Conservation (phyloP, 129 eudicot genomes). For the Centella asiatica region DNA sequence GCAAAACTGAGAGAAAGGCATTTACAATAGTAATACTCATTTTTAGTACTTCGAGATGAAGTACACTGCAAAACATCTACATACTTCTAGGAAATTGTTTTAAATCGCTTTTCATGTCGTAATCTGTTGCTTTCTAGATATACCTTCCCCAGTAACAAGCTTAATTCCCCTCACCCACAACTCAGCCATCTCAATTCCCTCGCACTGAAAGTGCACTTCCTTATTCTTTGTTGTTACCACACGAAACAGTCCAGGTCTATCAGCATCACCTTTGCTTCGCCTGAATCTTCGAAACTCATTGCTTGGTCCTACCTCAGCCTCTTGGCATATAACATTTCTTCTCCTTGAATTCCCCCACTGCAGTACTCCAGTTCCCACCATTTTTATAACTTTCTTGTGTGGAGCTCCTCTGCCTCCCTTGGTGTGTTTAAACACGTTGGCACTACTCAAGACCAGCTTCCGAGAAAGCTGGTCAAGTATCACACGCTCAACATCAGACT, state of each 20-base stretch:
- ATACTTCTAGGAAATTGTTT: conserved; percentile 9
- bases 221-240: conserved; percentile 61
- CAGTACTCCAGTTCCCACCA: conserved; percentile 45
- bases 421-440: conserved; percentile 57
- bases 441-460: conserved; percentile 45
- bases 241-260: conserved; percentile 60
- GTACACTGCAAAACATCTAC: conserved; percentile 34
- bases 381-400: conserved; percentile 51
- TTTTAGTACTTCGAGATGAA: conserved; percentile 58
- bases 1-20: conserved; percentile 13
- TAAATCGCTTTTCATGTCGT: neutral
- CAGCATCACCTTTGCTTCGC: conserved; percentile 45
- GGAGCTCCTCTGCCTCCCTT: conserved; percentile 69
- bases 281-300: conserved; percentile 40
- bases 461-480: conserved; percentile 66
- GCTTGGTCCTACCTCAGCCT: conserved; percentile 67
- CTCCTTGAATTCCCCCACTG: conserved; percentile 72
- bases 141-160: conserved; percentile 65
- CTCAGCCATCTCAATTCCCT: conserved; percentile 61
- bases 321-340: conserved; percentile 67
- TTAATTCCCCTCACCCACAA: conserved; percentile 85
- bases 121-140: conserved; percentile 28
- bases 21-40: conserved; percentile 10
- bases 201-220: conserved; percentile 81
- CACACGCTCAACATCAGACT: conserved; percentile 39